Percentiles rank a stretch among this genome's conserved stretches.
phyloP scores from a whole-genome alignment of 2,329 filamentous ascomycete species.

The Cytospora piceicola region DNA sequence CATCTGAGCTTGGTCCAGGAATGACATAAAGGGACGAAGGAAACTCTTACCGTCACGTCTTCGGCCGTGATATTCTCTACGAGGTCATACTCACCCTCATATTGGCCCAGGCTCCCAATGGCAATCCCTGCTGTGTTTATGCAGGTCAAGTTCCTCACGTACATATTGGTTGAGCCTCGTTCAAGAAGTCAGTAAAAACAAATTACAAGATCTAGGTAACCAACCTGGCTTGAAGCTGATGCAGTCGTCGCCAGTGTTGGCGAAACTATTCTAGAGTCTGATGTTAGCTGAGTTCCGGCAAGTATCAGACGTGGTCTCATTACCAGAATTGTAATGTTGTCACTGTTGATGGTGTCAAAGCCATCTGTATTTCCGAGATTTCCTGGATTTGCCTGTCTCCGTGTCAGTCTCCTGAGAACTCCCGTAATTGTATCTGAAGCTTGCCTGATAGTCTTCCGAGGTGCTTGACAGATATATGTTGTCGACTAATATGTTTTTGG shows the following conservation, averaged over 20 bases:
- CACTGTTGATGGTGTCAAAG: slow-evolving; percentile 14
- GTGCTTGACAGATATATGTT: slow-evolving; percentile 18
- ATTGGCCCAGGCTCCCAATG: slow-evolving; percentile 19
- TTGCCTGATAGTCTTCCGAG: slow-evolving; percentile 16
- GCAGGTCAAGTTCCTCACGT: slow-evolving; percentile 14
- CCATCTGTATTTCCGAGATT: slow-evolving; percentile 22
- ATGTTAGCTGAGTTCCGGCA: background rate
- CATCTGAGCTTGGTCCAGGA: background rate
- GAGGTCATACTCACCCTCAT: slow-evolving; percentile 11
- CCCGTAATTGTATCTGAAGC: too few relatives aligned
- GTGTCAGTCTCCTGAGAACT: background rate
- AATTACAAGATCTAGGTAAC: background rate
- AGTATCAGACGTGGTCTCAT: too few relatives aligned
- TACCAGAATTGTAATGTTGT: slow-evolving; percentile 18
- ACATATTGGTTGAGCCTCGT: slow-evolving; percentile 17
- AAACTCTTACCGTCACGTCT: slow-evolving; percentile 6
- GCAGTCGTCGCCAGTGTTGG: slow-evolving; percentile 16
- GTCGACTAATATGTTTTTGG: slow-evolving; percentile 10
- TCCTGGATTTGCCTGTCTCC: slow-evolving; percentile 16
- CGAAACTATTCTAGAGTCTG: background rate
- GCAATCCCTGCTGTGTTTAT: slow-evolving; percentile 16
- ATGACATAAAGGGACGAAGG: too few relatives aligned
- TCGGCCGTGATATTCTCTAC: slow-evolving; percentile 23
- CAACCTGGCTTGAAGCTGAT: slow-evolving; percentile 19
- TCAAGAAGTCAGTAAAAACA: background rate